Evolutionary conservation across 805 yeast genomes (phyloP).

Genomic region (Starmerella ratchasimensis): DNA sequence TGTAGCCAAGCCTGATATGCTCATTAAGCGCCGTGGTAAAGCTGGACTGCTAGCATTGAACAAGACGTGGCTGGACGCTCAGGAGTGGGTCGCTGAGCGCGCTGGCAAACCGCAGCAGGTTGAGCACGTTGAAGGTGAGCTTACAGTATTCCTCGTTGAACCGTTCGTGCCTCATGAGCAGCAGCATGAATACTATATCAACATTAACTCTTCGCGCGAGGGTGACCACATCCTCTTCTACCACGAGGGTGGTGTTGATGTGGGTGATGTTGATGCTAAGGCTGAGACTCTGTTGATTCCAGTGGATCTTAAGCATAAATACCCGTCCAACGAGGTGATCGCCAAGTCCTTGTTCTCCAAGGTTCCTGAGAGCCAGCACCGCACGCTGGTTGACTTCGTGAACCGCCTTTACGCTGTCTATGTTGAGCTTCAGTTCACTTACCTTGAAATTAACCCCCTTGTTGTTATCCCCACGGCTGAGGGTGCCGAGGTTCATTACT

Average conservation of each 20-base stretch:
- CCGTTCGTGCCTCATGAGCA: conserved; percentile 38
- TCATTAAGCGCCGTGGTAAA: conserved; percentile 36
- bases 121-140: conserved; percentile 30
- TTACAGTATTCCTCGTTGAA: conserved; percentile 33
- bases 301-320: conserved; percentile 30
- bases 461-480: conserved; percentile 31
- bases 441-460: conserved; percentile 35
- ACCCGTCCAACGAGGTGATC: conserved; percentile 30
- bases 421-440: conserved; percentile 35
- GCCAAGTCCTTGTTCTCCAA: conserved; percentile 26
- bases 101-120: conserved; percentile 31
- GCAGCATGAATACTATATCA: conserved; percentile 34
- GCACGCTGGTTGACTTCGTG: conserved; percentile 32
- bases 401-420: conserved; percentile 36
- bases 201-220: conserved; percentile 36
- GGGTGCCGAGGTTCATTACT: conserved; percentile 33
- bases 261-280: conserved; percentile 36
- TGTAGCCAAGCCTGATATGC: conserved; percentile 36
- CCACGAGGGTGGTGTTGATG: conserved; percentile 38
- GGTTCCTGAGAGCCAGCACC: conserved; percentile 31
- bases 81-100: conserved; percentile 32
- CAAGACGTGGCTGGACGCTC: conserved; percentile 33
- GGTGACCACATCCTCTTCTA: conserved; percentile 37
- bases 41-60: conserved; percentile 33
- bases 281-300: conserved; percentile 33